Evolutionary conservation across 176 grass and related monocot species (phyloP), one percentile per base, ranked within the genome.

Genomic region (Eleusine coracana): DNA sequence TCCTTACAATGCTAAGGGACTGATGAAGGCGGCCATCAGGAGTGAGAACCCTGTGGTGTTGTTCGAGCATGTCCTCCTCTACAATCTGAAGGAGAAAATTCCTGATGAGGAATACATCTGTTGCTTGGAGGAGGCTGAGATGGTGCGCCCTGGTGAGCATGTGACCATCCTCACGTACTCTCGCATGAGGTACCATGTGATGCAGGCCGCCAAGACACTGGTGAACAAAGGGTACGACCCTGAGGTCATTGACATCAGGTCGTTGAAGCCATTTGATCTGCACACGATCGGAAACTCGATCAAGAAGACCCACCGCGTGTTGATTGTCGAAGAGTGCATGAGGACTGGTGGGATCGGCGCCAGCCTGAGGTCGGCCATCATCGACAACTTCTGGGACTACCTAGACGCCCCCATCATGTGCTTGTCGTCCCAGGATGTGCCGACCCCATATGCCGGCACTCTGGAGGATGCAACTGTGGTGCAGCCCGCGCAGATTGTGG

Each of bases 291-390:
- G 90, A 14, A 93, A 91, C 48, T 92, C 90, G 6, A 76, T 93
- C 28, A 90, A 86, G 86, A 98, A 95, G 87, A 98, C 95, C 52
- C 86, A 98, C 71, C 86, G 88, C 0, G 92, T 98, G 74, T 46
- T 98, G 63, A 98, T 98, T 18, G 90, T 95, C 68, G 95, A 98
- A 75, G 92, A 98, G 75, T 95, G 92, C 92, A 95, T 95, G 92
- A 70, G 87, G 39, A 95, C 95, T 0, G 90, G 92, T 5, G 95
- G 92, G 31, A 98, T 95, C 0, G 87, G 87, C 9, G 92, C 95
- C 13, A 98, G 95, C 60, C 86, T 98, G 75, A 82, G 92, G 79
- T 88, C 82, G 0, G 88, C 92, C 62, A 95, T 98, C 78, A 91
- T 95, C 2, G 92, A 98, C 82, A 95, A 89, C 80, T 98, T 98